phyloP scores from a whole-genome alignment of 2,329 filamentous ascomycete genomes.

The Sporothrix brasiliensis region DNA sequence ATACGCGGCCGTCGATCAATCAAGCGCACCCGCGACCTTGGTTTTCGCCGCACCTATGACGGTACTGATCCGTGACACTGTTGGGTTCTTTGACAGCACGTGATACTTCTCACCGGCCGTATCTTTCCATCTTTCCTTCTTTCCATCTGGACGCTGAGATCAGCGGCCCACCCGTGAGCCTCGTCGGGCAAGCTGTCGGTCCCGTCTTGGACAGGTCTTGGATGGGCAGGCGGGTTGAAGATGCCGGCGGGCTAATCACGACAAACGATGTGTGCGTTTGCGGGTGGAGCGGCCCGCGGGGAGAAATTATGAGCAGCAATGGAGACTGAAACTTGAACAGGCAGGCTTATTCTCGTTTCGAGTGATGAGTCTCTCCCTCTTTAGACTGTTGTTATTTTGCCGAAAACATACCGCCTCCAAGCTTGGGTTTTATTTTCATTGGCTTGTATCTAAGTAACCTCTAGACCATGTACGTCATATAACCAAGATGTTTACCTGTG shows the following conservation, averaged over 20 bases:
- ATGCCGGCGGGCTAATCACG: neutral
- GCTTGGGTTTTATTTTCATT: neutral
- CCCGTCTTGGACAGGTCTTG: neutral
- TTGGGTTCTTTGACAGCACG: neutral
- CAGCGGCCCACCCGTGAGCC: neutral
- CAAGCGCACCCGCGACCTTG: conserved; percentile 22
- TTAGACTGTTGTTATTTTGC: neutral
- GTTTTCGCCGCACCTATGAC: neutral
- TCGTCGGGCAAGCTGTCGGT: neutral
- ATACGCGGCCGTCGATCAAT: conserved; percentile 25
- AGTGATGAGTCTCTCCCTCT: neutral
- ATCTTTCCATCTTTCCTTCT: conserved; percentile 1
- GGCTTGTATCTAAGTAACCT: neutral
- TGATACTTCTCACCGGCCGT: neutral
- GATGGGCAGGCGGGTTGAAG: neutral
- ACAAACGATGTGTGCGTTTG: neutral
- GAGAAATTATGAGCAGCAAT: neutral
- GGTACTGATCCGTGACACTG: neutral
- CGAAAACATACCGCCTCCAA: neutral
- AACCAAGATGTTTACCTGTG: conserved; percentile 42
- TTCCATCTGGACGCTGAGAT: no score
- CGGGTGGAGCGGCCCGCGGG: conserved; percentile 22
- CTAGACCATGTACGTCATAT: neutral
- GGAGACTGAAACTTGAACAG: neutral
- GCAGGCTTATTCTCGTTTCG: neutral